These are phyloP conservation scores for Colletotrichum tropicale DNA, from an alignment of 2,329 filamentous ascomycete species.

Conservation along the genomic window DNA sequence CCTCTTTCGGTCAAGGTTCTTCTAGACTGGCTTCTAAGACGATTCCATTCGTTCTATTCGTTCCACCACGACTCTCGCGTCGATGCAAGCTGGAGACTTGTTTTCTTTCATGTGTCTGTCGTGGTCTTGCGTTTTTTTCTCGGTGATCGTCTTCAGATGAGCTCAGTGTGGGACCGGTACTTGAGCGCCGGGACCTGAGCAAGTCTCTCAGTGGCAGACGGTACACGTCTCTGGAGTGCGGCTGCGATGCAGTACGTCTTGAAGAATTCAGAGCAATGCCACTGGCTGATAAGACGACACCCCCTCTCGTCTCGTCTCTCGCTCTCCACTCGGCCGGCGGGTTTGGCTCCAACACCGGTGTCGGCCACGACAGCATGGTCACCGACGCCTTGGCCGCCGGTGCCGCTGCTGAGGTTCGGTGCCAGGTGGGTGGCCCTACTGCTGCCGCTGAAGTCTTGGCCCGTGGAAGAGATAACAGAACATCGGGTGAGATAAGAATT, in stretches of 20 bases:
- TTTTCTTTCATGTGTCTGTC: neutral
- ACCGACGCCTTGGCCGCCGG: neutral
- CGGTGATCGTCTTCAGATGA: slow-evolving; percentile 1
- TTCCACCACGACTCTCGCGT: neutral
- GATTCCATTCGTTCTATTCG: neutral
- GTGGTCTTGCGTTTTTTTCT: neutral
- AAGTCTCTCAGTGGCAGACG: neutral
- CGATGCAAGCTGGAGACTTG: neutral
- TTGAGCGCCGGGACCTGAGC: neutral
- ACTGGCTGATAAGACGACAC: neutral
- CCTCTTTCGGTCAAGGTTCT: slow-evolving; percentile 6
- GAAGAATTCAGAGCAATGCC: neutral
- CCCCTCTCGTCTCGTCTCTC: neutral
- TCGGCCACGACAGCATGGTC: neutral
- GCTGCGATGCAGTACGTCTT: neutral
- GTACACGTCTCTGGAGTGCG: neutral
- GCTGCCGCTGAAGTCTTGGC: neutral
- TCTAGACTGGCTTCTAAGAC: slow-evolving; percentile 11
- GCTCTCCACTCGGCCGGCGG: neutral
- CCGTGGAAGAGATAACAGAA: neutral
- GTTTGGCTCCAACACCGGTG: neutral
- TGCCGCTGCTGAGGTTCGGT: neutral
- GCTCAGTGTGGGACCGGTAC: neutral
- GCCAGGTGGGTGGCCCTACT: neutral
- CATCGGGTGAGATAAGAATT: neutral